Evolutionary conservation across 306 rosid species (phyloP).

Genomic region (cucumber (Cucumis sativus)): DNA sequence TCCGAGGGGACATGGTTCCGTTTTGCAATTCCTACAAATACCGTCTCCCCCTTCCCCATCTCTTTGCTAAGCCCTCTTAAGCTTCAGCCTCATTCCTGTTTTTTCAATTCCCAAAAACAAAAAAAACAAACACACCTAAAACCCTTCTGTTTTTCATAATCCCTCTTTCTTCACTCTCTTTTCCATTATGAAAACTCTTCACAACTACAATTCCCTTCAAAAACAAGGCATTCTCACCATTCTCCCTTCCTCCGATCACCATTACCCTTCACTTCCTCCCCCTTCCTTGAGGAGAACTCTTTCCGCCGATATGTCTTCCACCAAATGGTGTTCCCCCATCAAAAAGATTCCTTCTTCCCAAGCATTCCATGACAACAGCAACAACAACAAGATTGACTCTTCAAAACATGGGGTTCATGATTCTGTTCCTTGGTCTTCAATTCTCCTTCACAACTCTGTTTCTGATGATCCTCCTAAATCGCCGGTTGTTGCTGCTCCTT

Average conservation of each 20-base stretch:
- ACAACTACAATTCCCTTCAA: background rate
- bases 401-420: conserved; percentile 10
- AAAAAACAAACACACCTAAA: too few relatives aligned
- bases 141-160: background rate
- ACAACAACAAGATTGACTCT: conserved; percentile 6
- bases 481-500: conserved; percentile 15
- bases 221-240: conserved; percentile 64
- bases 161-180: background rate
- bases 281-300: conserved; percentile 60
- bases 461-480: background rate
- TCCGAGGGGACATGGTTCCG: conserved; percentile 69
- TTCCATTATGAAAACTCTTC: background rate
- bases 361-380: background rate
- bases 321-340: conserved; percentile 21
- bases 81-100: conserved; percentile 14
- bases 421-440: conserved; percentile 30
- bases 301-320: conserved; percentile 93
- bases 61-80: conserved; percentile 29
- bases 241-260: conserved; percentile 29
- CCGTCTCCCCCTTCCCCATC: conserved; percentile 23
- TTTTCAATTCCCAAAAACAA: background rate
- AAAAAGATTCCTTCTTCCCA: conserved; percentile 45
- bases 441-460: conserved; percentile 24
- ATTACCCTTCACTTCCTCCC: background rate
- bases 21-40: conserved; percentile 17